phyloP scores from a whole-genome alignment of 345 rosid genomes.

The Microcos paniculata region DNA sequence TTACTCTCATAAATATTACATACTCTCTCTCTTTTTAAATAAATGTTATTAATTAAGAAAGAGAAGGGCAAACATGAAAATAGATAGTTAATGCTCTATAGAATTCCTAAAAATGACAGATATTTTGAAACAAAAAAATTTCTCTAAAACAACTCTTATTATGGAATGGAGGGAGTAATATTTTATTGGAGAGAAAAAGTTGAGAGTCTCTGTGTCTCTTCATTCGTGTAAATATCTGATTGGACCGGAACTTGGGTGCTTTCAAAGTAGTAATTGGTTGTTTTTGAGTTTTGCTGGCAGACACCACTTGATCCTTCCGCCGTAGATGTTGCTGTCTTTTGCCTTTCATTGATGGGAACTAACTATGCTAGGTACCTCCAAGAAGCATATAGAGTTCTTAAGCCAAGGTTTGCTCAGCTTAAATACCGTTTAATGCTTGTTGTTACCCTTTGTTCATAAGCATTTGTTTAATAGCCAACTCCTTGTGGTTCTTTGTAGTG shows the following conservation, averaged over 20 bases:
- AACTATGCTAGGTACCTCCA: slow-evolving; percentile 69
- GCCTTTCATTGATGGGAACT: slow-evolving; percentile 95
- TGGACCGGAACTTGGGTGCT: not conserved
- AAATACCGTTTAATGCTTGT: slow-evolving; percentile 5
- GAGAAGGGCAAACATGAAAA: too few relatives aligned
- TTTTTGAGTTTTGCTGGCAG: slow-evolving; percentile 41
- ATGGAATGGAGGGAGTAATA: too few relatives aligned
- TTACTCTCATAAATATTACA: too few relatives aligned
- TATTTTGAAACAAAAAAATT: too few relatives aligned
- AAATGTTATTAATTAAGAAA: too few relatives aligned
- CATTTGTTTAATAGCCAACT: not conserved
- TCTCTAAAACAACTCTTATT: too few relatives aligned
- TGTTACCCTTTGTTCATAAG: not conserved
- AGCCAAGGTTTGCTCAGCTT: slow-evolving; percentile 58
- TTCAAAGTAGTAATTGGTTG: not conserved
- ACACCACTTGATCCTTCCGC: slow-evolving; percentile 64
- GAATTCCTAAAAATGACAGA: too few relatives aligned
- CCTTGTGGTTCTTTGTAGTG: slow-evolving; percentile 39
- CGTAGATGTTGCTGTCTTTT: slow-evolving; percentile 82
- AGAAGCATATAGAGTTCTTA: slow-evolving; percentile 89
- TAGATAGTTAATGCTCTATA: too few relatives aligned
- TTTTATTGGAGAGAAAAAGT: not conserved
- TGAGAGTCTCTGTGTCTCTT: not conserved
- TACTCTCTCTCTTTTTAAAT: too few relatives aligned
- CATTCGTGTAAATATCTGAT: not conserved